Evolutionary conservation across 768 basidiomycete genomes (phyloP).

Genomic region (Trametes sanguinea): DNA sequence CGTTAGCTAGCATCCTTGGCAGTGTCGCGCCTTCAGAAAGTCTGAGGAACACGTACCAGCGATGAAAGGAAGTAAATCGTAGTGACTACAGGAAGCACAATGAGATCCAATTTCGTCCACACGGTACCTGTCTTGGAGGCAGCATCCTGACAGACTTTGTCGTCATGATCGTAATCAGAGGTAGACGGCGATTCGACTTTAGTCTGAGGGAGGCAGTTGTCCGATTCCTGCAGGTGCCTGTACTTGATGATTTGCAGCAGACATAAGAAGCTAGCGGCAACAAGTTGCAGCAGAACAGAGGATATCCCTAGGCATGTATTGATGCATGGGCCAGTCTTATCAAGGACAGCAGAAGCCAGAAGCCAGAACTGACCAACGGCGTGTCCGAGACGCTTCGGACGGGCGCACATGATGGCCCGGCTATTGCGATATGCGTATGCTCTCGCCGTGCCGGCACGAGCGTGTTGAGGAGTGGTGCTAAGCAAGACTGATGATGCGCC

Average conservation of each 20-base stretch:
- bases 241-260: background rate
- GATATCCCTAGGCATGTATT: too few relatives aligned
- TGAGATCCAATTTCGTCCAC: conserved; percentile 17
- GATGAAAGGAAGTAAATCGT: conserved; percentile 17
- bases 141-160: background rate
- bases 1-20: too few relatives aligned
- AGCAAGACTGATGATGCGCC: too few relatives aligned
- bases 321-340: too few relatives aligned
- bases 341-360: too few relatives aligned
- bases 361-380: too few relatives aligned
- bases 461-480: too few relatives aligned
- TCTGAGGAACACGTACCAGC: conserved; percentile 1
- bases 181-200: too few relatives aligned
- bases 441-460: too few relatives aligned
- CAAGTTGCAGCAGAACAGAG: too few relatives aligned
- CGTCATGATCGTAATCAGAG: background rate
- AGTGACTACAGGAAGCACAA: conserved; percentile 12
- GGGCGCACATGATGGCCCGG: background rate
- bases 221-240: background rate
- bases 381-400: too few relatives aligned
- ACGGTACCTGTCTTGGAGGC: background rate
- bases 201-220: too few relatives aligned
- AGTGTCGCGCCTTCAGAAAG: background rate
- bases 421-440: background rate
- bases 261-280: background rate